Percentiles rank a stretch among this genome's conserved stretches.
These are phyloP conservation scores for Lichtheimia corymbifera DNA, from an alignment of 371 early-diverging fungal species.

Conservation along the genomic window DNA sequence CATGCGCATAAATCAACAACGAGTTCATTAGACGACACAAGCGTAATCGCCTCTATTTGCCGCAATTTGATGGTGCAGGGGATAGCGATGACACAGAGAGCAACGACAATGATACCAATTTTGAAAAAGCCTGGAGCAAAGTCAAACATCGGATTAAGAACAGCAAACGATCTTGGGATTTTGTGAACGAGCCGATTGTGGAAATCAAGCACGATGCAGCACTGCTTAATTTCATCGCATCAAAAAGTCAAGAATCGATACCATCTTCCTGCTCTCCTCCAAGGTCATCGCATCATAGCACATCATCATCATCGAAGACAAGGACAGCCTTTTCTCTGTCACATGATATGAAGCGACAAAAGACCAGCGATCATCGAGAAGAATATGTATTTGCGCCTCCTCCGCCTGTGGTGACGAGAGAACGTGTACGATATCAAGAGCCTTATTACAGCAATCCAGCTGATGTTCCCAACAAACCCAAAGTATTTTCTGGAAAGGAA, in stretches of 20 bases:
- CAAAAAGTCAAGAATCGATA: background rate
- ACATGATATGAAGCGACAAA: background rate
- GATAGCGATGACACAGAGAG: slow-evolving; percentile 28
- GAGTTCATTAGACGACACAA: slow-evolving; percentile 3
- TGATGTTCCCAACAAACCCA: slow-evolving; percentile 53
- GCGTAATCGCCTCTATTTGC: slow-evolving; percentile 8
- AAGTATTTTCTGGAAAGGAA: slow-evolving; percentile 57
- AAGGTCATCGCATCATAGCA: too few species aligned
- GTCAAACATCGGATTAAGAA: background rate
- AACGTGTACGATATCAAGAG: slow-evolving; percentile 47
- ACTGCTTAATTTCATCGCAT: background rate
- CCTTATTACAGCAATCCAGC: slow-evolving; percentile 65
- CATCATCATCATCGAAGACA: too few species aligned
- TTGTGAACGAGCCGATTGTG: background rate
- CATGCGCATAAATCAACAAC: background rate
- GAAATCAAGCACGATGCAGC: background rate
- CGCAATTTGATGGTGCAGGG: slow-evolving; percentile 57
- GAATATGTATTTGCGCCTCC: slow-evolving; percentile 22
- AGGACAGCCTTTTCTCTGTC: too few species aligned
- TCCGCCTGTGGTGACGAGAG: slow-evolving; percentile 12
- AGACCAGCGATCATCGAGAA: background rate
- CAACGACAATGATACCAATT: background rate
- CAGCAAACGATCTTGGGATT: background rate
- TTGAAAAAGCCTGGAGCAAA: background rate
- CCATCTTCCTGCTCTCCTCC: too few species aligned